phyloP scores from a whole-genome alignment of 176 grass and related monocot genomes.

The Phyllostachys edulis region DNA sequence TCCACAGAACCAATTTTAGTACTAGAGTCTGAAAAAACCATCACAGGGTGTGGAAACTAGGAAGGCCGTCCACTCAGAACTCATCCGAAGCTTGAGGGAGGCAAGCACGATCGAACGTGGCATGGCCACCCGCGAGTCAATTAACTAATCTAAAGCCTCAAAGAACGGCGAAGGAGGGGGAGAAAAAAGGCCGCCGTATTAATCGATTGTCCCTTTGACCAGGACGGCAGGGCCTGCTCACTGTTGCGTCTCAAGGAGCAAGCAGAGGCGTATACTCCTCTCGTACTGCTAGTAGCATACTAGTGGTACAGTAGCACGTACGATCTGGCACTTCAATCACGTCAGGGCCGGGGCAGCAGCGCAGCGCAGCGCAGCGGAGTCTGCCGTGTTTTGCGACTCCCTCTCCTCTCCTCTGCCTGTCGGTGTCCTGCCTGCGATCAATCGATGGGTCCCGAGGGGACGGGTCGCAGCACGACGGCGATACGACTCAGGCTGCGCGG shows the following conservation, averaged over 20 bases:
- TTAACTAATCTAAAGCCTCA: background rate
- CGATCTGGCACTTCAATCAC: conserved; percentile 29
- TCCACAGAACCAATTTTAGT: background rate
- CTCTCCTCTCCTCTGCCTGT: background rate
- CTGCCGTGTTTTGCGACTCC: background rate
- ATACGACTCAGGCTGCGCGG: background rate
- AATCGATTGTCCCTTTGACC: background rate
- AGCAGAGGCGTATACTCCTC: background rate
- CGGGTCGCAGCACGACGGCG: conserved; percentile 5
- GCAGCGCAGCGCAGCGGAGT: conserved; percentile 21
- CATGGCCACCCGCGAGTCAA: background rate
- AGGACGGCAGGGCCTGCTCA: no score
- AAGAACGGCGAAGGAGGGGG: background rate
- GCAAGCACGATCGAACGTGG: background rate
- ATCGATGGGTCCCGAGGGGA: conserved; percentile 26
- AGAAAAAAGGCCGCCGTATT: background rate
- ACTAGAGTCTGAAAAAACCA: background rate
- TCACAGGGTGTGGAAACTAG: background rate
- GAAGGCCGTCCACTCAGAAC: background rate
- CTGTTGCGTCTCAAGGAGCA: background rate
- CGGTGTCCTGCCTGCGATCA: background rate
- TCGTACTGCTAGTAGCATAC: no score
- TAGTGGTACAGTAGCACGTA: background rate
- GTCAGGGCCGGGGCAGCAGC: conserved; percentile 9
- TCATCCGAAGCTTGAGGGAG: background rate